Base-by-base conservation (phyloP, 768 basidiomycete genomes). In the Tulasnella sp. region DNA sequence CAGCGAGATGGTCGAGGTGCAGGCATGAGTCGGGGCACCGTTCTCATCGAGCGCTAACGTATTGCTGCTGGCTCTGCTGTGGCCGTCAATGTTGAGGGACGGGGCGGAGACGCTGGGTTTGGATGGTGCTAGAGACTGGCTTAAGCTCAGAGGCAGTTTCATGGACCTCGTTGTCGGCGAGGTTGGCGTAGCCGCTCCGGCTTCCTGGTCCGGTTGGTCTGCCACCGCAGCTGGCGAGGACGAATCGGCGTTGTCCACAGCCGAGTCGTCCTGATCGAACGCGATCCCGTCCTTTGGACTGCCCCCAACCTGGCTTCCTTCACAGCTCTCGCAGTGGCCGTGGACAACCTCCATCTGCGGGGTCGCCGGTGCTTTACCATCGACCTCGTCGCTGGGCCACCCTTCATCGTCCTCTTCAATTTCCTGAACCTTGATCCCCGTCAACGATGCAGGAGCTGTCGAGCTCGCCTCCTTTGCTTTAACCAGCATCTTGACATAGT, bases 391-490 rank as follows among this genome's bases (percentile, higher is more conserved):
- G 52, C 91, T 92, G 12, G 92, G 91, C 91, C 93, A 94, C 39
- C 88, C 90, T 81, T 94, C 92, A 81, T 91, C 91, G 44, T 81
- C 82, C 31, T 38, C 79, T 83, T 90, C 90, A 39, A 93, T 87
- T 83, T 96, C 95, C 1, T 94, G 93, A 79, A 96, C 93, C 87
- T 92, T 94, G 80, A 95, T 92, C 0, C 95, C 95, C 0, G 94
- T 96, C 72, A 94, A 86, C 83, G 93, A 94, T 9, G 94, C 94
- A 4, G 95, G 94, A 0, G 94, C 94, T 0, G 92, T 90, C 82
- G 89, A 92, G 72, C 89, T 87, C 80, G 92, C 94, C 78, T 91
- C 91, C 82, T 88, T 90, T 24, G 93, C 93, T 39, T 93, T 88
- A 12, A 93, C 84, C 38, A 97, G 88, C 19, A 97, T 86, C 36